Percentiles rank a stretch among this genome's conserved stretches.
Evolutionary conservation across 495 filamentous ascomycete species (phyloP).

Genomic region (Aspergillus nanangensis): DNA sequence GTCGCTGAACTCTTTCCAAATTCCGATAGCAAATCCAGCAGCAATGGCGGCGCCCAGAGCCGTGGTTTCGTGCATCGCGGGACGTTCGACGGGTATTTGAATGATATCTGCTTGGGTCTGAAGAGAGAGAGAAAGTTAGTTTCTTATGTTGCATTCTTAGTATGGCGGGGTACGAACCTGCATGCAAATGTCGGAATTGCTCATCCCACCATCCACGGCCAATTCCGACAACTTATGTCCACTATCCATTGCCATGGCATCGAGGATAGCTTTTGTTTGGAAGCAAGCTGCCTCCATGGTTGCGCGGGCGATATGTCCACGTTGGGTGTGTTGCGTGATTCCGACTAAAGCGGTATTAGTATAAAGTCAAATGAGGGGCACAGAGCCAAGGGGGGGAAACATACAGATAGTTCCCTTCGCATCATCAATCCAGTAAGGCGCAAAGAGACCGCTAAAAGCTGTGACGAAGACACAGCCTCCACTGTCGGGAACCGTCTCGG

Average conservation of each 20-base stretch:
- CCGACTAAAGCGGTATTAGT: conserved; percentile 51
- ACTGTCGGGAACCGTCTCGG: conserved; percentile 77
- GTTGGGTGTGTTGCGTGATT: conserved; percentile 85
- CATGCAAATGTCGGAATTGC: conserved; percentile 91
- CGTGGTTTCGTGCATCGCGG: conserved; percentile 90
- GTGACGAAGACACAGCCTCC: conserved; percentile 94
- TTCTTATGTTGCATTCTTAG: neutral
- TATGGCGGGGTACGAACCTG: conserved; percentile 49
- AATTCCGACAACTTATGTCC: conserved; percentile 70
- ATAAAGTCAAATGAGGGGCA: neutral
- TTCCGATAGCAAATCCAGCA: conserved; percentile 77
- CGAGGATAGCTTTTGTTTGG: conserved; percentile 91
- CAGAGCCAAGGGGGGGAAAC: conserved; percentile 15
- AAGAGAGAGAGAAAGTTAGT: conserved; percentile 11
- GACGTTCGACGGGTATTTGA: conserved; percentile 81
- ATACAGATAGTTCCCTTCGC: conserved; percentile 85
- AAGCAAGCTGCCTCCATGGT: conserved; percentile 94
- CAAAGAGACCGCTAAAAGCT: conserved; percentile 92
- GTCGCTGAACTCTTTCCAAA: conserved; percentile 79
- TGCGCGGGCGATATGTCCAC: conserved; percentile 87
- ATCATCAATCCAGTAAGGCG: conserved; percentile 98
- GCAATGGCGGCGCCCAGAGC: conserved; percentile 92
- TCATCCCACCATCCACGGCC: conserved; percentile 92
- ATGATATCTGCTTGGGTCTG: conserved; percentile 88
- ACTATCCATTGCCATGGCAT: conserved; percentile 92